phyloP scores from a whole-genome alignment of 2,329 filamentous ascomycete species.

The Dothistroma pini region DNA sequence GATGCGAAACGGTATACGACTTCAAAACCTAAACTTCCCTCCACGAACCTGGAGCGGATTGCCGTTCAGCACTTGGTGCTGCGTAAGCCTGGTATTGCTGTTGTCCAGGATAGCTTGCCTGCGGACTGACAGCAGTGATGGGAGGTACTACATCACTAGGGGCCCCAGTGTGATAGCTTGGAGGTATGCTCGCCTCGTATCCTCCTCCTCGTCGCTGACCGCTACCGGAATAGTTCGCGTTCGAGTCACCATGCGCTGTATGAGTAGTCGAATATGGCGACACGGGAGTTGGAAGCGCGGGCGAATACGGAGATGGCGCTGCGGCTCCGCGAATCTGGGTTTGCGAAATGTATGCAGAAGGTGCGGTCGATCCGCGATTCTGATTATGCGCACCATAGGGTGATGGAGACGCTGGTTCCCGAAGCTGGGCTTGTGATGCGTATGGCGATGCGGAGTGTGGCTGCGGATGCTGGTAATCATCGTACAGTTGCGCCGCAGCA shows the following conservation, averaged over 20 bases:
- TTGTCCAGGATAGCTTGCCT: slow-evolving; percentile 22
- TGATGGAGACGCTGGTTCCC: slow-evolving; percentile 7
- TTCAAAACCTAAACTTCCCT: slow-evolving; percentile 30
- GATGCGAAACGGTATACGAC: neutral
- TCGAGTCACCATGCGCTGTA: neutral
- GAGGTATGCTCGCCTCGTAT: slow-evolving; percentile 19
- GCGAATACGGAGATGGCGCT: neutral
- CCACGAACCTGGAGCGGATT: slow-evolving; percentile 35
- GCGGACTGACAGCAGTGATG: slow-evolving; percentile 15
- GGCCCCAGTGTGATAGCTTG: slow-evolving; percentile 18
- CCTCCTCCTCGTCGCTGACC: slow-evolving; percentile 7
- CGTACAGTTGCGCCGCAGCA: slow-evolving; percentile 23
- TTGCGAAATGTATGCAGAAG: neutral
- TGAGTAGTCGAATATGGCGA: neutral
- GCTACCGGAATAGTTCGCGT: neutral
- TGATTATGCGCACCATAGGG: neutral
- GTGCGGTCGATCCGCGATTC: neutral
- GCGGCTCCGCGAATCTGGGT: neutral
- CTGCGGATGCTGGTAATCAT: slow-evolving; percentile 25
- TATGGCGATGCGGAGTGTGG: slow-evolving; percentile 17
- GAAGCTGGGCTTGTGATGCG: slow-evolving; percentile 4
- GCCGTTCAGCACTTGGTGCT: slow-evolving; percentile 24
- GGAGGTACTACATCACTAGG: slow-evolving; percentile 12
- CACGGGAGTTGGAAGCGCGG: neutral
- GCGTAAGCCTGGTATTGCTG: slow-evolving; percentile 18